A percentile compares a stretch with the other conserved stretches of the same genome.
These are phyloP conservation scores for Scenedesmus sp. DNA, from an alignment of 163 green algal genomes.

Conservation along the genomic window DNA sequence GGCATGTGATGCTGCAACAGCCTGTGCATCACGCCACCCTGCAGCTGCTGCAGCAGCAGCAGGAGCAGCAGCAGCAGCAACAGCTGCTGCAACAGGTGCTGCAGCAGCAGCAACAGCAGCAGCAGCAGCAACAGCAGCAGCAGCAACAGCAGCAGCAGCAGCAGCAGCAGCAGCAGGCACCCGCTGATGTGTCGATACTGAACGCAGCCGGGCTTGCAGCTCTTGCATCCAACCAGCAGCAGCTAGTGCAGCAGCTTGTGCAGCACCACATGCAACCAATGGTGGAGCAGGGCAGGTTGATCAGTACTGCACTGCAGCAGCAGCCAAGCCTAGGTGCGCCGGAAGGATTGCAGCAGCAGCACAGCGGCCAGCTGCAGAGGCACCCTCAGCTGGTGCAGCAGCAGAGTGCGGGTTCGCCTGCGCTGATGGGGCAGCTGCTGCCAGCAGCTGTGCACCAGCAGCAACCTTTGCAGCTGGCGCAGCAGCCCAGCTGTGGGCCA, in stretches of 20 bases:
- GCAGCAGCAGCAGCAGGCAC: not conserved
- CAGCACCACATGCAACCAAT: not conserved
- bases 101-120: not conserved
- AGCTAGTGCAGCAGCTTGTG: not conserved
- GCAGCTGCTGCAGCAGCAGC: not conserved
- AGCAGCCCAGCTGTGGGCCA: not conserved
- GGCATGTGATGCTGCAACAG: not conserved
- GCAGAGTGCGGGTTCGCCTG: too few relatives aligned
- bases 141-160: not conserved
- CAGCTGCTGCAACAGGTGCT: too few relatives aligned
- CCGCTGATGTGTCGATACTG: not conserved
- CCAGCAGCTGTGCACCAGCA: slow-evolving; percentile 9
- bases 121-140: not conserved
- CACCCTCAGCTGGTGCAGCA: not conserved
- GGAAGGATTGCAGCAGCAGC: not conserved
- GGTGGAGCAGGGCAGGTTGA: not conserved
- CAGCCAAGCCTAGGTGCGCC: not conserved
- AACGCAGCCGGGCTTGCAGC: not conserved
- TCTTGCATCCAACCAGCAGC: not conserved
- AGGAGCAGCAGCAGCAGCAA: not conserved
- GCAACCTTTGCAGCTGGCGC: not conserved
- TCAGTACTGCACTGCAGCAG: not conserved
- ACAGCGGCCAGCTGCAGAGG: not conserved
- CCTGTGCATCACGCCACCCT: not conserved
- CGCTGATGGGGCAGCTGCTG: too few relatives aligned